Conservation (phyloP, 108 stramenopile species). For the Epipyxis sp. region DNA sequence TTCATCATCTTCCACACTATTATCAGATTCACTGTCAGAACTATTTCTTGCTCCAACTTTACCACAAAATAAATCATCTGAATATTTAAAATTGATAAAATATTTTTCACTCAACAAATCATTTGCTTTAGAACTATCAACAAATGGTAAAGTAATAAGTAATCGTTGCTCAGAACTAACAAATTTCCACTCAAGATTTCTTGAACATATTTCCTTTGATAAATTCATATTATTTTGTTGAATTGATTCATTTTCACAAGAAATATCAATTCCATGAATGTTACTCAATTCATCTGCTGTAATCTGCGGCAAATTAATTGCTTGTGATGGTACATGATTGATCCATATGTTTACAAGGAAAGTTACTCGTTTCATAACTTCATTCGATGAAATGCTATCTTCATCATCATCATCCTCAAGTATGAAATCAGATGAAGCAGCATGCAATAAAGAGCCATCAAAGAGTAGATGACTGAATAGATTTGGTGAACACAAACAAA, state of each 20-base stretch:
- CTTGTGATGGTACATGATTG: constrained; percentile 65
- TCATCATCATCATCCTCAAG: constrained; percentile 33
- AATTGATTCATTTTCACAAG: not conserved
- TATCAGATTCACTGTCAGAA: not conserved
- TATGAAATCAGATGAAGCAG: constrained; percentile 69
- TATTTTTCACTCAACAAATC: not conserved
- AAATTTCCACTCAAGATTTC: not conserved
- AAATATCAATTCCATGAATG: not conserved
- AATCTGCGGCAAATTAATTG: constrained; percentile 64
- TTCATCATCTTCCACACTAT: constrained; percentile 9
- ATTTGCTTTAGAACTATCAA: not conserved
- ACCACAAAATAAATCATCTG: not conserved
- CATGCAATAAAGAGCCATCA: constrained; percentile 79
- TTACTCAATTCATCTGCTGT: constrained; percentile 39
- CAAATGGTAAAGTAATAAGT: not conserved
- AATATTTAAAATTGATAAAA: not conserved
- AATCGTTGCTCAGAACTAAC: not conserved
- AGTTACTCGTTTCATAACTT: constrained; percentile 62
- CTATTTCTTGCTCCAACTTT: not conserved
- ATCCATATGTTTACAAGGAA: constrained; percentile 86
- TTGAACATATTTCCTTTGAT: not conserved
- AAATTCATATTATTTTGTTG: not conserved
- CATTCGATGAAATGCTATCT: not conserved
- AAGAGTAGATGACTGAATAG: constrained; percentile 73
- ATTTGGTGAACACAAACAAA: not conserved